Percentiles rank a stretch among this genome's conserved stretches.
Evolutionary conservation across 805 yeast genomes (phyloP).

Genomic region (Clavispora fructus): DNA sequence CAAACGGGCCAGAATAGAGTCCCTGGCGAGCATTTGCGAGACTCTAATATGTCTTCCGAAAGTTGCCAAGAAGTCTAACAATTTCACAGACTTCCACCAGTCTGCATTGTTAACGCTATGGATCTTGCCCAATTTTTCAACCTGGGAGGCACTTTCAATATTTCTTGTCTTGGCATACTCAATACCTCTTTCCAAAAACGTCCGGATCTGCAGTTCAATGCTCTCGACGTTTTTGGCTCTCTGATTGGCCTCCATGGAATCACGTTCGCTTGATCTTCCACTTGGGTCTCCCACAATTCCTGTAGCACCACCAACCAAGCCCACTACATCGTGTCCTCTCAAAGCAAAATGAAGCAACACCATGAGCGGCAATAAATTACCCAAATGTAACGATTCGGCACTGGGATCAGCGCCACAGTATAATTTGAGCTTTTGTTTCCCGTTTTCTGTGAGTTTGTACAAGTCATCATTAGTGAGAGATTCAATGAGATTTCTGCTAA

Average conservation of each 20-base stretch:
- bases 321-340: slow-evolving; percentile 80
- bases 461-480: slow-evolving; percentile 34
- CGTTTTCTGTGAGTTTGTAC: slow-evolving; percentile 24
- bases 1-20: slow-evolving; percentile 75
- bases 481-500: slow-evolving; percentile 33
- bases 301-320: slow-evolving; percentile 91
- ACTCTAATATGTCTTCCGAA: slow-evolving; percentile 80
- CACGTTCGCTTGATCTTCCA: slow-evolving; percentile 77
- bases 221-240: slow-evolving; percentile 52
- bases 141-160: slow-evolving; percentile 20
- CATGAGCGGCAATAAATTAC: slow-evolving; percentile 85
- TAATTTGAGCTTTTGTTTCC: slow-evolving; percentile 42
- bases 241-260: slow-evolving; percentile 45
- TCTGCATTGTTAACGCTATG: slow-evolving; percentile 56
- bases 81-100: slow-evolving; percentile 81
- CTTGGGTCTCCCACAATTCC: slow-evolving; percentile 97
- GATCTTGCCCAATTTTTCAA: slow-evolving; percentile 30
- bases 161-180: slow-evolving; percentile 54
- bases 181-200: slow-evolving; percentile 58
- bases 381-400: slow-evolving; percentile 83
- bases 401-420: slow-evolving; percentile 98
- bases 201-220: slow-evolving; percentile 57
- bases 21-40: slow-evolving; percentile 82
- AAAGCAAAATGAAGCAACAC: slow-evolving; percentile 76
- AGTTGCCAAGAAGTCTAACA: slow-evolving; percentile 71